Evolutionary conservation across 495 filamentous ascomycete species (phyloP), one percentile per base, ranked within the genome.

Genomic region (Thermothielavioides terrestris): DNA sequence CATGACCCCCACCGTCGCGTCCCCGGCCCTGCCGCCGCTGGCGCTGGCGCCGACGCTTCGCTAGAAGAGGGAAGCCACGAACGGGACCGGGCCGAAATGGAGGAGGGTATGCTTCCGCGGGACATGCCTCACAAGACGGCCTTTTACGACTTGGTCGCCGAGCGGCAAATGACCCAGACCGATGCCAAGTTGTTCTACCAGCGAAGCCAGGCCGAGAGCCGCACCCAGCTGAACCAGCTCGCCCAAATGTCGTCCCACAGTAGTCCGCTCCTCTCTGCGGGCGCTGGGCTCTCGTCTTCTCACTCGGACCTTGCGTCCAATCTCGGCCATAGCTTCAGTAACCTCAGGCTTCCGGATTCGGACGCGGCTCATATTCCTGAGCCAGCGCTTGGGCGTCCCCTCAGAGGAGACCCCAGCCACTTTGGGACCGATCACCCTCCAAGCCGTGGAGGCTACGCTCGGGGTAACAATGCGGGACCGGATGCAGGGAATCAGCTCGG

Each of bases 131-230:
- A 81, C 51, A 87, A 80, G 67, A 94, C 88, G 2, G 82, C 88
- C 6, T 87, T 84, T 54, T 92, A 89, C 65, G 86, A 92, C 65
- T 82, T 85, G 61, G 80, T 86, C n/a, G 81, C 82, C 49, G 91
- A 98, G 64, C 92, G 90, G 59, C 85, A 87, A 53, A 81, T 91
- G 77, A 88, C 81, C 52, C 88, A 96, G 67, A 78, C 84, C 18
- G 91, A 98, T 59, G 87, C 91, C 30, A 96, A 92, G 64, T 75
- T 95, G 25, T 90, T 96, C 71, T 98, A 95, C 67, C 92, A 95
- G 61, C 77, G 88, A 50, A 89, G 88, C 66, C 86, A 89, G 66
- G 69, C 82, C 18, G 79, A 83, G 32, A 68, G 54, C 63, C 65
- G 35, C 56, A 68, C 67, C 66, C 54, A 77, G 62, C 56, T 76